A percentile compares a stretch with the other conserved stretches of the same genome.
These are phyloP conservation scores for Emmonsiellopsis sp. DNA, from an alignment of 2,329 filamentous ascomycete genomes.

Conservation along the genomic window DNA sequence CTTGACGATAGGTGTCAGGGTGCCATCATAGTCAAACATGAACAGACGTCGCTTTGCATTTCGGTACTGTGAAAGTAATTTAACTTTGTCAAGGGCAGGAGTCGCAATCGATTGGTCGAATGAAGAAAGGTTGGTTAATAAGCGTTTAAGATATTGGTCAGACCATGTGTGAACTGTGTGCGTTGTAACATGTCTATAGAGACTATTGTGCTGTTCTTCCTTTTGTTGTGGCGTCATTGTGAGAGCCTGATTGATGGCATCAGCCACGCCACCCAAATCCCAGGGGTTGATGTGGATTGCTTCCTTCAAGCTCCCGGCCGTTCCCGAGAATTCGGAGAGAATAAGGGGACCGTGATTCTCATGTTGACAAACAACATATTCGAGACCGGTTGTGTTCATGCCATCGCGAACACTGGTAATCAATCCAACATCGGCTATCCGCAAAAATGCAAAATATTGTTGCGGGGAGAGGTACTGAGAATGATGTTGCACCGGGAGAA, in stretches of 20 bases:
- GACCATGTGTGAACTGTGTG: conserved; percentile 87
- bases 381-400: conserved; percentile 95
- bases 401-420: conserved; percentile 95
- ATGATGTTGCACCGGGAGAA: conserved; percentile 87
- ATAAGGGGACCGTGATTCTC: conserved; percentile 81
- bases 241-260: conserved; percentile 72
- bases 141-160: conserved; percentile 64
- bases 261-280: conserved; percentile 77
- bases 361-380: conserved; percentile 89
- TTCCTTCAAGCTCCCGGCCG: conserved; percentile 71
- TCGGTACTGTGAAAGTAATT: conserved; percentile 65
- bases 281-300: conserved; percentile 97
- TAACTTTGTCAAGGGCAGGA: conserved; percentile 67
- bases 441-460: conserved; percentile 90
- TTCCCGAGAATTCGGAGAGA: conserved; percentile 92
- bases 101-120: conserved; percentile 68
- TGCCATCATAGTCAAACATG: conserved; percentile 99
- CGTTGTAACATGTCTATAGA: conserved; percentile 76
- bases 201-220: conserved; percentile 57
- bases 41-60: conserved; percentile 72
- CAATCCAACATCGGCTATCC: conserved; percentile 80
- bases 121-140: conserved; percentile 71
- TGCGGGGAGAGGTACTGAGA: conserved; percentile 83
- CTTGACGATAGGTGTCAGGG: conserved; percentile 86
- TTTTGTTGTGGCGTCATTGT: conserved; percentile 63